These are phyloP conservation scores for Isabelozyma heimii DNA, from an alignment of 805 yeast species.

Conservation along the genomic window DNA sequence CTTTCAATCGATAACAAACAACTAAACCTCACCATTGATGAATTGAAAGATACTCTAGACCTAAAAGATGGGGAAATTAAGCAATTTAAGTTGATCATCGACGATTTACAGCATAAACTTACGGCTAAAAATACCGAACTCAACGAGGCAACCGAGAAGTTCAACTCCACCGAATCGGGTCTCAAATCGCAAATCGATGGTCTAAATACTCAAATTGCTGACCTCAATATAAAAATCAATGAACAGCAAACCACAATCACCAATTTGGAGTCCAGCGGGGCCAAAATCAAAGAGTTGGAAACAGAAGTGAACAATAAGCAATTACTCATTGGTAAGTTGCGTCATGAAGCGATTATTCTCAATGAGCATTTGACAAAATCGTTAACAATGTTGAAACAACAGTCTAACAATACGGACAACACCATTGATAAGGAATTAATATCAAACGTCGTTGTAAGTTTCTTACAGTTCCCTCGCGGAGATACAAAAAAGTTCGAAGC, in stretches of 20 bases:
- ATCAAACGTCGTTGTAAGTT: constrained; percentile 81
- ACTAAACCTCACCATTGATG: constrained; percentile 39
- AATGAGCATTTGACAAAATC: constrained; percentile 97
- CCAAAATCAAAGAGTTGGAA: constrained; percentile 48
- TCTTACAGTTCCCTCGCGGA: constrained; percentile 83
- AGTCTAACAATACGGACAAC: constrained; percentile 57
- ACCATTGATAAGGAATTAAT: constrained; percentile 85
- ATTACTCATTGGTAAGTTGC: constrained; percentile 78
- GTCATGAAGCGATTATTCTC: constrained; percentile 90
- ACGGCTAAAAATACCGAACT: constrained; percentile 5
- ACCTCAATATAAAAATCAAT: constrained; percentile 4
- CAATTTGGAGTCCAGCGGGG: constrained; percentile 21
- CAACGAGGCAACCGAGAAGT: neutral
- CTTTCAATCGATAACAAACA: constrained; percentile 40
- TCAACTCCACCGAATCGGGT: constrained; percentile 3
- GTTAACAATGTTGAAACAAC: constrained; percentile 74
- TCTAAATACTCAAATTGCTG: constrained; percentile 20
- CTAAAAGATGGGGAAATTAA: constrained; percentile 21
- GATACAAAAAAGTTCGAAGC: constrained; percentile 96
- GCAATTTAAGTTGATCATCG: neutral
- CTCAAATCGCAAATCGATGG: constrained; percentile 16
- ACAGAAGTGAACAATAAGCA: constrained; percentile 59
- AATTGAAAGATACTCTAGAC: constrained; percentile 40
- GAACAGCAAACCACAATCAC: constrained; percentile 12
- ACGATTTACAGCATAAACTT: constrained; percentile 1